Evolutionary conservation across 495 filamentous ascomycete species (phyloP).

Genomic region (Emericellopsis terricola): DNA sequence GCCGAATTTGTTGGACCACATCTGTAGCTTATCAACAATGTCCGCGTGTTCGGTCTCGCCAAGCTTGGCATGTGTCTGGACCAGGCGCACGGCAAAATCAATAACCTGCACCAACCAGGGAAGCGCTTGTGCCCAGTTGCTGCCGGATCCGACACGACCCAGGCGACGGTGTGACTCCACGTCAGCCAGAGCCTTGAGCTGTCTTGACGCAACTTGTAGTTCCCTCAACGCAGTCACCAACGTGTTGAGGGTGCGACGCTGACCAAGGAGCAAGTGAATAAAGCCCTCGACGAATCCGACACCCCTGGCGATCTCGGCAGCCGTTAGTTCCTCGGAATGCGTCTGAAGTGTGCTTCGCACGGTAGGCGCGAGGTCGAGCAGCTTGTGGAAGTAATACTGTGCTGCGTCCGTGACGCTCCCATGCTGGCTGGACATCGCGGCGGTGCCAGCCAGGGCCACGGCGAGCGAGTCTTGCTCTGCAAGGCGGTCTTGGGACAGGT

Average conservation of each 20-base stretch:
- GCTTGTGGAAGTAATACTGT: conserved; percentile 63
- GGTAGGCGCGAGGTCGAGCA: conserved; percentile 49
- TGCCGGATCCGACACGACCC: conserved; percentile 4
- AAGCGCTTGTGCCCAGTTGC: conserved; percentile 14
- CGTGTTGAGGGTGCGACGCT: conserved; percentile 34
- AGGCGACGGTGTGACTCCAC: background rate
- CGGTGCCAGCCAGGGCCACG: conserved; percentile 40
- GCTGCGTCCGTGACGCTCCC: conserved; percentile 15
- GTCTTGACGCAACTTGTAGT: conserved; percentile 7
- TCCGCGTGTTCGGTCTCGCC: conserved; percentile 26
- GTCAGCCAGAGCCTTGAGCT: conserved; percentile 9
- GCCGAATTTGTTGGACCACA: conserved; percentile 29
- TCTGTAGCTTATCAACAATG: conserved; percentile 22
- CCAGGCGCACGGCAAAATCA: conserved; percentile 21
- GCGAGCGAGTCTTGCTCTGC: conserved; percentile 52
- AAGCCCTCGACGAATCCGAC: conserved; percentile 71
- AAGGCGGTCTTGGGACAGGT: conserved; percentile 49
- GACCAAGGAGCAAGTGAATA: conserved; percentile 44
- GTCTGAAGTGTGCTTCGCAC: conserved; percentile 45
- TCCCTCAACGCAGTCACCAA: conserved; percentile 9
- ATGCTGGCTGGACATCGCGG: conserved; percentile 9
- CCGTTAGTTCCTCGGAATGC: conserved; percentile 69
- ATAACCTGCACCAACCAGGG: conserved; percentile 25
- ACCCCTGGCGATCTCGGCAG: conserved; percentile 57
- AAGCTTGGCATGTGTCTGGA: conserved; percentile 43